Conservation (phyloP, 148 eudicot genomes). For the Pouteria glomerata region DNA sequence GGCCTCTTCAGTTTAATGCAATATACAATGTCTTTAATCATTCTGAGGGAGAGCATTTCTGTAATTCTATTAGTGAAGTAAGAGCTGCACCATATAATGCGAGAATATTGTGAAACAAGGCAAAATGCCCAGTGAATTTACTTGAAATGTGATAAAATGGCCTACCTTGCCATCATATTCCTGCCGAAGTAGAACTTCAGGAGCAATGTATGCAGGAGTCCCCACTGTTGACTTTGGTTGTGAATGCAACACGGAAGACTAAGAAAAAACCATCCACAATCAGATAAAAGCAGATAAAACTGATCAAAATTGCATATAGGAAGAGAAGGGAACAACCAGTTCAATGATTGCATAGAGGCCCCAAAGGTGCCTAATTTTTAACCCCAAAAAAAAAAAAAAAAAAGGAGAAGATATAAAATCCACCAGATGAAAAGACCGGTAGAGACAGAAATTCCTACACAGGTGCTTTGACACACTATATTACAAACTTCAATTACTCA, state of each 20-base stretch:
- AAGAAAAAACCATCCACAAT: constrained; percentile 19
- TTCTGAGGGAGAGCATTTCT: not conserved
- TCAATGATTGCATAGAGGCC: not conserved
- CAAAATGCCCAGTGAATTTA: not conserved
- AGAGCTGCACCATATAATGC: not conserved
- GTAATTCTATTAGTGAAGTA: not conserved
- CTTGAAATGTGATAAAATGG: not conserved
- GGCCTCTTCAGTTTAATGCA: no score
- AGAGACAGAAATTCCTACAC: not conserved
- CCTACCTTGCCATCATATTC: constrained; percentile 96
- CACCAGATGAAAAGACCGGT: not conserved
- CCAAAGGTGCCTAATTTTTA: not conserved
- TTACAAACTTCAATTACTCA: not conserved
- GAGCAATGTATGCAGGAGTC: constrained; percentile 95
- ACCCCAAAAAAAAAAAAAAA: no score
- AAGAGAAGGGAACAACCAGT: not conserved
- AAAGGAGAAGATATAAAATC: no score
- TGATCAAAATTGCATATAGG: not conserved
- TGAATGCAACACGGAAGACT: constrained; percentile 91
- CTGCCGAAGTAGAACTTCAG: constrained; percentile 75
- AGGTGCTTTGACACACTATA: not conserved
- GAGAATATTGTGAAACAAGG: not conserved
- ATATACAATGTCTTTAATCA: no score
- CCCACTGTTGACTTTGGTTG: constrained; percentile 97
- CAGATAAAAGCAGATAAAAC: constrained; percentile 3